phyloP scores from a whole-genome alignment of 495 filamentous ascomycete genomes.

The Usnea hakonensis region DNA sequence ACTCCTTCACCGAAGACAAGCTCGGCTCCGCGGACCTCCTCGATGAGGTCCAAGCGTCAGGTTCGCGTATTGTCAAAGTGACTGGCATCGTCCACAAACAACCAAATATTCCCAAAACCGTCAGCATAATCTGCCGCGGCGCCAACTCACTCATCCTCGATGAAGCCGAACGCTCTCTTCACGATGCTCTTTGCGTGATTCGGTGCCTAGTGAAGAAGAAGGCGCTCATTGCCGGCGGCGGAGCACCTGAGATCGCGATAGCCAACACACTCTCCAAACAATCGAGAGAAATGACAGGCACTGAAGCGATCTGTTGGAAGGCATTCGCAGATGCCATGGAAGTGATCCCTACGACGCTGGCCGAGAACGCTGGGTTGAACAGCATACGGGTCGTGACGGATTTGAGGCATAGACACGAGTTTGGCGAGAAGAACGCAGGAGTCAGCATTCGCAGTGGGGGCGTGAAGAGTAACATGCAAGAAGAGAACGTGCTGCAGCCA shows the following conservation, averaged over 20 bases:
- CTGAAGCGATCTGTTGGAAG: conserved; percentile 96
- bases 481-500: conserved; percentile 96
- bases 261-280: conserved; percentile 71
- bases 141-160: conserved; percentile 93
- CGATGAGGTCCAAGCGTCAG: conserved; percentile 81
- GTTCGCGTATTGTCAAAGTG: conserved; percentile 87
- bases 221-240: conserved; percentile 91
- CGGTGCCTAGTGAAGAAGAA: conserved; percentile 98
- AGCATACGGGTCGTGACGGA: conserved; percentile 99
- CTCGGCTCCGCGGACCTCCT: conserved; percentile 92
- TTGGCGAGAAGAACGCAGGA: conserved; percentile 90
- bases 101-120: conserved; percentile 59
- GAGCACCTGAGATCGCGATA: conserved; percentile 92
- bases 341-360: conserved; percentile 91
- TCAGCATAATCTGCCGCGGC: conserved; percentile 88
- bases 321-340: conserved; percentile 97
- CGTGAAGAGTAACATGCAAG: conserved; percentile 87
- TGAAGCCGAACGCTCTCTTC: conserved; percentile 89
- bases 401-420: conserved; percentile 82
- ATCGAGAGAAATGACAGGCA: conserved; percentile 75
- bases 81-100: conserved; percentile 60
- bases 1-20: conserved; percentile 98
- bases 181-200: conserved; percentile 96
- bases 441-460: conserved; percentile 96
- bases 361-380: conserved; percentile 95